Conservation (phyloP, 495 filamentous ascomycete genomes). For the Aspergillus bridgeri region DNA sequence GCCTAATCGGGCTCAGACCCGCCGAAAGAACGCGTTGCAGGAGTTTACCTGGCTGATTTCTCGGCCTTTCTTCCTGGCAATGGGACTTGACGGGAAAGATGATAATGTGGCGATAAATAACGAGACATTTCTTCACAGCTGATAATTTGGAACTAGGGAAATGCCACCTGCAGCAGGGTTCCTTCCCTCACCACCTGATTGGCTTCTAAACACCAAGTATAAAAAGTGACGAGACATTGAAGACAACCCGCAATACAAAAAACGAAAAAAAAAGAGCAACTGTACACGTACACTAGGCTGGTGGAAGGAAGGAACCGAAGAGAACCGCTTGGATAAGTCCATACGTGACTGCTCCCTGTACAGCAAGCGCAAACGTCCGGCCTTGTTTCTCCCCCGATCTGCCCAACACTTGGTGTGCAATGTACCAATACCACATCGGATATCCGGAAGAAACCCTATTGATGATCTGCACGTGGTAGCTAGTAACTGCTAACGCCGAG, state of each 20-base stretch:
- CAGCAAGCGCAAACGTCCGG: slow-evolving; percentile 28
- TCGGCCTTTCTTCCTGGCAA: neutral
- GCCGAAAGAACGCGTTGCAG: neutral
- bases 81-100: neutral
- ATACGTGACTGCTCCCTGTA: slow-evolving; percentile 75
- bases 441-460: slow-evolving; percentile 85
- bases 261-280: neutral
- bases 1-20: slow-evolving; percentile 10
- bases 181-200: too few species aligned
- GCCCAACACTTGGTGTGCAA: slow-evolving; percentile 45
- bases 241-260: neutral
- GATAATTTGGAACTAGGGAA: neutral
- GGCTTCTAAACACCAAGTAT: too few species aligned
- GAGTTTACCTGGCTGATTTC: neutral
- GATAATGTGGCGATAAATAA: neutral
- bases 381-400: slow-evolving; percentile 18
- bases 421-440: slow-evolving; percentile 84
- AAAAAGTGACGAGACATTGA: neutral
- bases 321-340: slow-evolving; percentile 74
- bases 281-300: slow-evolving; percentile 51
- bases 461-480: slow-evolving; percentile 90
- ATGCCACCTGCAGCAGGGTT: neutral
- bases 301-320: slow-evolving; percentile 91
- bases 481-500: slow-evolving; percentile 65
- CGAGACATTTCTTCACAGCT: neutral